Conservation (phyloP, 2,329 filamentous ascomycete genomes). For the Aspergillus tanneri region DNA sequence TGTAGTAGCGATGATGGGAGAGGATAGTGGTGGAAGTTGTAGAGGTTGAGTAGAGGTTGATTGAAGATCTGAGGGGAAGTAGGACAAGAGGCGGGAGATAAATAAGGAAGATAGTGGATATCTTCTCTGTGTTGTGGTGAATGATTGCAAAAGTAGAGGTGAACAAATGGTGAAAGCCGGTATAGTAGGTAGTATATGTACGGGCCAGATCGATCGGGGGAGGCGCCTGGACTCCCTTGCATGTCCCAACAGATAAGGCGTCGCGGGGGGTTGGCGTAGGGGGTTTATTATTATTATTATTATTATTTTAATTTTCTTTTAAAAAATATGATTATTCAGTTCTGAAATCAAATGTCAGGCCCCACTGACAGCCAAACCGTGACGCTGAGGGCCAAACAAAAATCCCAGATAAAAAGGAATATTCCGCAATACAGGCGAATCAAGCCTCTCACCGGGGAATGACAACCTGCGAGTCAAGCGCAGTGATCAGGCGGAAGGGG, state of each 20-base stretch:
- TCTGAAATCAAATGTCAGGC: slow-evolving; percentile 8
- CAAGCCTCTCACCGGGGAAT: slow-evolving; percentile 3
- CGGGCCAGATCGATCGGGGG: slow-evolving; percentile 27
- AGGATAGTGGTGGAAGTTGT: background rate
- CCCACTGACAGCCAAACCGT: slow-evolving; percentile 9
- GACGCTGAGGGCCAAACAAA: slow-evolving; percentile 15
- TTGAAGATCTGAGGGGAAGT: background rate
- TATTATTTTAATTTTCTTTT: slow-evolving; percentile 9
- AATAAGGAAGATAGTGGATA: slow-evolving; percentile 3
- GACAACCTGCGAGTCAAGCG: slow-evolving; percentile 21
- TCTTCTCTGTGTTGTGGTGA: slow-evolving; percentile 2
- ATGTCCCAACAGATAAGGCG: slow-evolving; percentile 28
- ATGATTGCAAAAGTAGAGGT: slow-evolving; percentile 7
- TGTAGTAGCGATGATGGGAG: background rate
- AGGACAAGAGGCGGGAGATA: background rate
- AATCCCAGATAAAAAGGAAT: slow-evolving; percentile 16
- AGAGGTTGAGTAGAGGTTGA: background rate
- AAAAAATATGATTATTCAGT: slow-evolving; percentile 1
- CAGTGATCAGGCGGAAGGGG: slow-evolving; percentile 26
- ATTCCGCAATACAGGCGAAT: slow-evolving; percentile 13
- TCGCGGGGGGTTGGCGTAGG: slow-evolving; percentile 17
- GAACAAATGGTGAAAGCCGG: slow-evolving; percentile 3
- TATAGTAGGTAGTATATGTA: slow-evolving; percentile 8
- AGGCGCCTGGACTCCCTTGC: slow-evolving; percentile 28
- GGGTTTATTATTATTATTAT: slow-evolving; percentile 10